These are phyloP conservation scores for Lachancea quebecensis DNA, from an alignment of 805 yeast genomes.

Conservation along the genomic window DNA sequence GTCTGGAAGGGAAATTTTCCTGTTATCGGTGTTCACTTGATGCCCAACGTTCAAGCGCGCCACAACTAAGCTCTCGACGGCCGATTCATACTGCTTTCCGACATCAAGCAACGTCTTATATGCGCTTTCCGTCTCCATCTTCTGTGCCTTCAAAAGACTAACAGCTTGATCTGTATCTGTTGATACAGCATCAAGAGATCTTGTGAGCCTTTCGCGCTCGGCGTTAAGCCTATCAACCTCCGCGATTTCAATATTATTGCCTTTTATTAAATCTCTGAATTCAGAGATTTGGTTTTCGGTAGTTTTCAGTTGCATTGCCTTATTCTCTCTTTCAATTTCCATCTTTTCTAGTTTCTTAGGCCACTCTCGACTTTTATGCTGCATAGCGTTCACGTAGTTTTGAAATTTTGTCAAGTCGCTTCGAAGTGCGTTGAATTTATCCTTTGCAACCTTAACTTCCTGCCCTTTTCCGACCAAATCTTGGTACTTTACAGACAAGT, in stretches of 20 bases:
- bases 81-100: constrained; percentile 50
- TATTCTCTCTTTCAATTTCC: constrained; percentile 43
- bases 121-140: constrained; percentile 42
- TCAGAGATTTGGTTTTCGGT: constrained; percentile 38
- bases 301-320: constrained; percentile 37
- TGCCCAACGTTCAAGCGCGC: constrained; percentile 18
- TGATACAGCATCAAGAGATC: constrained; percentile 42
- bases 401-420: constrained; percentile 64
- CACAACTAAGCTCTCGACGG: constrained; percentile 35
- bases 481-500: constrained; percentile 35
- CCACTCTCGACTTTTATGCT: constrained; percentile 62
- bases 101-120: constrained; percentile 46
- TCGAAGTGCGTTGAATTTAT: constrained; percentile 56
- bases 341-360: constrained; percentile 48
- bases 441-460: constrained; percentile 44
- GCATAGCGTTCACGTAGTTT: constrained; percentile 64
- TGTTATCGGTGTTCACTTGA: constrained; percentile 25
- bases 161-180: constrained; percentile 41
- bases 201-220: constrained; percentile 54
- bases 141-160: constrained; percentile 42
- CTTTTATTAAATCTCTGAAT: constrained; percentile 39
- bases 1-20: constrained; percentile 33
- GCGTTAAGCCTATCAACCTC: constrained; percentile 57
- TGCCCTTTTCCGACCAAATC: constrained; percentile 40
- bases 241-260: constrained; percentile 52